These are phyloP conservation scores for Macadamia tetraphylla DNA, from an alignment of 164 flowering plant species.

Conservation along the genomic window DNA sequence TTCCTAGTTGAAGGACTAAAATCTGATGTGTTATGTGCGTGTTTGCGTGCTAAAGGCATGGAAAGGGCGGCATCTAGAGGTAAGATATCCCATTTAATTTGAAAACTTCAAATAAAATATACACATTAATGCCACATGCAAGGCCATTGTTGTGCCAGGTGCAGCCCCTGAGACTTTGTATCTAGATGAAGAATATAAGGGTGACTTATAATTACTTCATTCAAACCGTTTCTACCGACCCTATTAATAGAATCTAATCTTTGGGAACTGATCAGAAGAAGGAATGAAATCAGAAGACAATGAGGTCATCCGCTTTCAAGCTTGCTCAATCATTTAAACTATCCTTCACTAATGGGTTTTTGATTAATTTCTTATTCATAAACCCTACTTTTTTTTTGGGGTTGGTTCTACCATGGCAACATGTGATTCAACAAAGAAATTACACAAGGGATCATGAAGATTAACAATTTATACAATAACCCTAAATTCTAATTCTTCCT, in stretches of 20 bases:
- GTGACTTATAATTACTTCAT: constrained; percentile 13
- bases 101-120: constrained; percentile 3
- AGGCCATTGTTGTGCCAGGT: constrained; percentile 43
- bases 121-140: constrained; percentile 42
- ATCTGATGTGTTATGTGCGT: background rate
- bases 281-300: constrained; percentile 2
- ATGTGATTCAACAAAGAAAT: too few relatives aligned
- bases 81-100: constrained; percentile 7
- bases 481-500: too few relatives aligned
- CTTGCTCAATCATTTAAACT: constrained; percentile 4
- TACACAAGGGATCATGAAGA: too few relatives aligned
- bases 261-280: constrained; percentile 29
- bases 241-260: constrained; percentile 30
- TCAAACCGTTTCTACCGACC: constrained; percentile 49
- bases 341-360: constrained; percentile 2
- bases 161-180: constrained; percentile 33
- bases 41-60: background rate
- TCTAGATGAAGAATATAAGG: constrained; percentile 14
- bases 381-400: too few relatives aligned
- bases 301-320: constrained; percentile 30
- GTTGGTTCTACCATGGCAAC: too few relatives aligned
- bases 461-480: too few relatives aligned
- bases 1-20: constrained; percentile 18
- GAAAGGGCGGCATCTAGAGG: constrained; percentile 36
- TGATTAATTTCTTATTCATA: too few relatives aligned